These are phyloP conservation scores for Neurospora sp. DNA, from an alignment of 495 filamentous ascomycete species.

Conservation along the genomic window DNA sequence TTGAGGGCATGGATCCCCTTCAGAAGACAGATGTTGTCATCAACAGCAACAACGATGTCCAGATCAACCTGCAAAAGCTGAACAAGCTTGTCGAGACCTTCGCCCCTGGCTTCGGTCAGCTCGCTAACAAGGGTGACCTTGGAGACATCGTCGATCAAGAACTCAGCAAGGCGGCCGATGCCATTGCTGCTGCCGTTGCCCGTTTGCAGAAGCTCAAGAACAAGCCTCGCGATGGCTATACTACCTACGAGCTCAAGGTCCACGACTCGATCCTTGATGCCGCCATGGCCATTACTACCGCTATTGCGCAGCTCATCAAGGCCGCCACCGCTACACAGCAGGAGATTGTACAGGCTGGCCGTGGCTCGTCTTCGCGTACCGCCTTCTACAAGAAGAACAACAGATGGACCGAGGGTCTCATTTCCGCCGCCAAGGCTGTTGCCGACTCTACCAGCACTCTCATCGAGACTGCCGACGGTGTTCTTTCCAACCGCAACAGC, in stretches of 20 bases:
- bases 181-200: conserved; percentile 84
- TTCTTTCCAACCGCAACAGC: conserved; percentile 80
- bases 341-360: conserved; percentile 94
- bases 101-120: conserved; percentile 70
- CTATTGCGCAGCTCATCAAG: conserved; percentile 91
- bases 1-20: conserved; percentile 75
- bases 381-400: conserved; percentile 99
- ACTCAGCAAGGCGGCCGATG: conserved; percentile 85
- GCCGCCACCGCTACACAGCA: conserved; percentile 89
- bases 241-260: conserved; percentile 92
- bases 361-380: conserved; percentile 77
- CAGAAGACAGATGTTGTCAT: conserved; percentile 93
- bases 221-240: conserved; percentile 87
- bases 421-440: conserved; percentile 94
- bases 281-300: conserved; percentile 90
- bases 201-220: conserved; percentile 83
- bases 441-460: conserved; percentile 84
- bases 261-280: conserved; percentile 92
- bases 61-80: conserved; percentile 79
- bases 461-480: conserved; percentile 95
- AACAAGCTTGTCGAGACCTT: conserved; percentile 89
- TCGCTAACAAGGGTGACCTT: conserved; percentile 73
- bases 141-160: conserved; percentile 91
- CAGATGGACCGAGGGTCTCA: conserved; percentile 94
- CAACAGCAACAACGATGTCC: conserved; percentile 91